A percentile compares a stretch with the other conserved stretches of the same genome.
phyloP scores from a whole-genome alignment of 1,139 yeast species.

The Zhuliangozyma parablackwelliae region DNA sequence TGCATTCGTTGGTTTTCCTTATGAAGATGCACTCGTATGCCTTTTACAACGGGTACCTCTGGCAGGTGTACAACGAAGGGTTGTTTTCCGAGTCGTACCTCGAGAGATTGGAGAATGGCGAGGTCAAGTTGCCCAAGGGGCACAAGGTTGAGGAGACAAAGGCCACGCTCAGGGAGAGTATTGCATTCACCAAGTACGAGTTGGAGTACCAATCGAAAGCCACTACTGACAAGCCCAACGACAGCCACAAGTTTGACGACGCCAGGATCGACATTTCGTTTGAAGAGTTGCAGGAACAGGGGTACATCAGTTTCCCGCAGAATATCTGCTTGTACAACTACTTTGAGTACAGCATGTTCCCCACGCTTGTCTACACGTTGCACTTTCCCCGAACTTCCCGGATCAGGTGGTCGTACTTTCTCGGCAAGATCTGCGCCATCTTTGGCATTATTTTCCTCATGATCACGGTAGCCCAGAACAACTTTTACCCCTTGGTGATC shows the following conservation, averaged over 20 bases:
- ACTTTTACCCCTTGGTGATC: conserved; percentile 72
- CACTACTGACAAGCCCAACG: conserved; percentile 11
- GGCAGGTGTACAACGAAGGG: conserved; percentile 61
- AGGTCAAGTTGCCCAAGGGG: conserved; percentile 15
- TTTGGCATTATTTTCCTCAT: conserved; percentile 83
- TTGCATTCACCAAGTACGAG: conserved; percentile 63
- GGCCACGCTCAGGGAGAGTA: conserved; percentile 38
- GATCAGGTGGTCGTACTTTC: conserved; percentile 67
- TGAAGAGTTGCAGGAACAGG: conserved; percentile 15
- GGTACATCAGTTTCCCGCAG: conserved; percentile 52
- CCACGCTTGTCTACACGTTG: conserved; percentile 80
- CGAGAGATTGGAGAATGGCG: conserved; percentile 16
- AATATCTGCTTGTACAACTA: conserved; percentile 67
- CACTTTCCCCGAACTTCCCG: conserved; percentile 71
- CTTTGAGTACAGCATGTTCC: conserved; percentile 80
- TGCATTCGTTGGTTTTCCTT: conserved; percentile 79
- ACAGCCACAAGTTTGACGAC: conserved; percentile 12
- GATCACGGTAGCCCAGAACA: conserved; percentile 77
- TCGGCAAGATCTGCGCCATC: conserved; percentile 69
- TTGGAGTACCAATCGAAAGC: conserved; percentile 44
- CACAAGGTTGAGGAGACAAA: conserved; percentile 22
- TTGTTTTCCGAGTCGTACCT: conserved; percentile 37
- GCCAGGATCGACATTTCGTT: conserved; percentile 12
- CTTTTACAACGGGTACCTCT: conserved; percentile 82
- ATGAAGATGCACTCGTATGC: conserved; percentile 95